Base-by-base conservation (phyloP, 1,284 basidiomycete genomes). In the Tremellales sp. region DNA sequence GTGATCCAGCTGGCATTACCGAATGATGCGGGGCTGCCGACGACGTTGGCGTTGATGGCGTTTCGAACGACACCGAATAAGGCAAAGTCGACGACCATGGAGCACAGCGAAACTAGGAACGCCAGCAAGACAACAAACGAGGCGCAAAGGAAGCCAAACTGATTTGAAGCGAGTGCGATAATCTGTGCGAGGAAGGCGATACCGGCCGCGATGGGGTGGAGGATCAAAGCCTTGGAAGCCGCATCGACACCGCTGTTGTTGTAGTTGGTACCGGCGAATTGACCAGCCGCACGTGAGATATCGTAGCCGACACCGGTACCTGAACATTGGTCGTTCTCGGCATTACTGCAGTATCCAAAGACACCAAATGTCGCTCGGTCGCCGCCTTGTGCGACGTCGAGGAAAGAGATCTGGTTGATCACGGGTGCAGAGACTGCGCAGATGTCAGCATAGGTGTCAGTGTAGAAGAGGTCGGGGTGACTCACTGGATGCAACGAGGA, bases 141-240 rank as follows among this genome's bases (percentile, higher is more conserved):
- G 10, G 69, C 64, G 46, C 67, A 65, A 43, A 75, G 46, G 65
- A 62, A 73, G 5, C 73, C 73, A 46, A 73, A 26, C 22, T 60
- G 62, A 56, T 67, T 55, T 4, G 63, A 62, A 49, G 51, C 49
- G 21, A 64, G 56, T 8, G 72, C 68, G 39, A 73, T 56, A 52
- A 73, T 52, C 54, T 69, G 64, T 2, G 68, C 56, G 25, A 72
- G 43, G 49, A 68, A 65, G 6, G 68, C 49, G 39, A 72, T 45
- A 23, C 60, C 63, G 8, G 54, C 49, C 0, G 71, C 72, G 39
- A 75, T 60, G 11, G 72, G 70, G 52, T 72, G 65, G 2, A 75
- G 57, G 48, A 75, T 57, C 24, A 73, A 48, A 3, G 59, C 69
- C 43, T 67, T 67, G 35, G 71, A 71, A 31, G 63, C 40, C 4